A percentile compares a stretch with the other conserved stretches of the same genome.
These are phyloP conservation scores for Exsudoporus floridanus DNA, from an alignment of 1,284 basidiomycete genomes.

Conservation along the genomic window DNA sequence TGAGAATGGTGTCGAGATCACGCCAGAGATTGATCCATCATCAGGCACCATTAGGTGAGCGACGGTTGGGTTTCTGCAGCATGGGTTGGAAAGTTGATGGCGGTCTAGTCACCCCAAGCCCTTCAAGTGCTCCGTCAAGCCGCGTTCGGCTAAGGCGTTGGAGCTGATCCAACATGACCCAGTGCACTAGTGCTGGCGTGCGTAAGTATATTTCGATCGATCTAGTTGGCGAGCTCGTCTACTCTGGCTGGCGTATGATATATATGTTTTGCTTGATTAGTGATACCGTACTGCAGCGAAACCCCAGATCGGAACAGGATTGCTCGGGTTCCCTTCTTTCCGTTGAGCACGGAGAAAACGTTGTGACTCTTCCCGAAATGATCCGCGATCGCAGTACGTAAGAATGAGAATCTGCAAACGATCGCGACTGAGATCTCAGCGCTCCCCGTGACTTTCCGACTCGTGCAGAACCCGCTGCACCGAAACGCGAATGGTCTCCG, in stretches of 20 bases:
- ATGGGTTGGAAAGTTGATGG: slow-evolving; percentile 3
- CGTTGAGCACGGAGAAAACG: too few species aligned
- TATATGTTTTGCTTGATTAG: too few species aligned
- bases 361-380: not conserved
- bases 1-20: slow-evolving; percentile 40
- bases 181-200: slow-evolving; percentile 18
- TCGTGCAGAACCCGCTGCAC: slow-evolving; percentile 45
- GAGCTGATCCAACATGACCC: slow-evolving; percentile 50
- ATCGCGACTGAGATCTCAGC: slow-evolving; percentile 7
- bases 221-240: not conserved
- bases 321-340: too few species aligned
- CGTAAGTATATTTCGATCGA: not conserved
- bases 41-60: slow-evolving; percentile 57
- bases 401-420: not conserved
- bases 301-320: too few species aligned
- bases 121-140: slow-evolving; percentile 58
- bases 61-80: not conserved
- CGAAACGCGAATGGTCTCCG: slow-evolving; percentile 43
- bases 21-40: slow-evolving; percentile 52
- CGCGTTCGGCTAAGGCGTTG: slow-evolving; percentile 54
- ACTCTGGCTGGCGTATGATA: too few species aligned
- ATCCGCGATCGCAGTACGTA: slow-evolving; percentile 1
- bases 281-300: too few species aligned
- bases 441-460: slow-evolving; percentile 24
- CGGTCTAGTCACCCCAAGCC: slow-evolving; percentile 54